Percentiles rank a stretch among this genome's conserved stretches.
Evolutionary conservation across 768 basidiomycete genomes (phyloP).

Genomic region (Tricholomella constricta): DNA sequence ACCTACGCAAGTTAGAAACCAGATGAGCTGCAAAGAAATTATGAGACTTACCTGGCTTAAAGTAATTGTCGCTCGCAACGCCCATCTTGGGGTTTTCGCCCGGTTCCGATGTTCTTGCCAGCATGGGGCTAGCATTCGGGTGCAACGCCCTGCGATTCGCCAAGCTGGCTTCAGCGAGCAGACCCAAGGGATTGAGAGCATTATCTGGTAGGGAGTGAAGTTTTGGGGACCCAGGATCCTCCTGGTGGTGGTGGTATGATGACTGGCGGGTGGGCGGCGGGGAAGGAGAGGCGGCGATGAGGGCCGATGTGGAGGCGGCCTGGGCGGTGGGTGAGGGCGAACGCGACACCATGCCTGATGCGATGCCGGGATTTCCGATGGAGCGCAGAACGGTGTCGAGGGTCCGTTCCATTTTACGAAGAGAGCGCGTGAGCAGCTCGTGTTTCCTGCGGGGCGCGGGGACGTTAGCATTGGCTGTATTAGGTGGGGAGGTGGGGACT

Average conservation of each 20-base stretch:
- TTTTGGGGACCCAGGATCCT: constrained; percentile 67
- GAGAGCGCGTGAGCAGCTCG: constrained; percentile 75
- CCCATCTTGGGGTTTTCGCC: constrained; percentile 59
- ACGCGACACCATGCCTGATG: constrained; percentile 79
- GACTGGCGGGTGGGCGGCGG: constrained; percentile 45
- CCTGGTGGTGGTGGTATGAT: constrained; percentile 25
- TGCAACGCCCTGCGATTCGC: constrained; percentile 69
- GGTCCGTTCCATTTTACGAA: constrained; percentile 90
- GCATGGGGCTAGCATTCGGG: constrained; percentile 39
- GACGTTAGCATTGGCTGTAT: no score
- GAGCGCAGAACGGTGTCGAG: constrained; percentile 90
- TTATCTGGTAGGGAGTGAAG: constrained; percentile 93
- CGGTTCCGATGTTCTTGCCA: constrained; percentile 36
- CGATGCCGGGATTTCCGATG: constrained; percentile 80
- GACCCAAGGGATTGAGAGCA: constrained; percentile 85
- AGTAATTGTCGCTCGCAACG: constrained; percentile 86
- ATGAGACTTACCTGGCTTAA: constrained; percentile 74
- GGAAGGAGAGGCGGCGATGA: constrained; percentile 54
- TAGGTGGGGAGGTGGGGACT: constrained; percentile 27
- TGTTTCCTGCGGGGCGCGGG: constrained; percentile 67
- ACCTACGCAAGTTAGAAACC: constrained; percentile 42
- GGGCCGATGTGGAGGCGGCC: constrained; percentile 54
- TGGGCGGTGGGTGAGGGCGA: constrained; percentile 72
- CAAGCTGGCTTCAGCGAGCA: constrained; percentile 88
- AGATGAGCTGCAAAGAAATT: not conserved